Percentiles rank a stretch among this genome's conserved stretches.
Evolutionary conservation across 75 land plant species (phyloP).

Genomic region (Picea glauca): DNA sequence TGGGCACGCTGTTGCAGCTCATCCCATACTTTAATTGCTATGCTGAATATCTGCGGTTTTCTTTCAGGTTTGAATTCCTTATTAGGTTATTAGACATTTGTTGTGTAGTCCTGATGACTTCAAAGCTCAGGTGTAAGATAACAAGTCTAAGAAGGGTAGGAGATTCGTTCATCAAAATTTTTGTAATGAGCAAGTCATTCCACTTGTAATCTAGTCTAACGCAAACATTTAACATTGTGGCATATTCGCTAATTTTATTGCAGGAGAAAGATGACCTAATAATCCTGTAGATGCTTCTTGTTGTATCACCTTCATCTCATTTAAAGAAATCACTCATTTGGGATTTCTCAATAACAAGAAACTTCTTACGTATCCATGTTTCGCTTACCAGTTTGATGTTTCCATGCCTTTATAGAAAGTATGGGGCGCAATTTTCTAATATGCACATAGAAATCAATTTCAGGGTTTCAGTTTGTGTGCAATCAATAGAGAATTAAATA

Average conservation of each 20-base stretch:
- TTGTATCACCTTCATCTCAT: background rate
- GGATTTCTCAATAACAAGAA: no score
- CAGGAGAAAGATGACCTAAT: background rate
- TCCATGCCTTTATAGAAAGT: no score
- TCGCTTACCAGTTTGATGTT: no score
- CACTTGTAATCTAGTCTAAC: conserved; percentile 4
- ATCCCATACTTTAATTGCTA: background rate
- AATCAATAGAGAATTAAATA: no score
- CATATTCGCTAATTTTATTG: background rate
- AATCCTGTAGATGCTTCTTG: background rate
- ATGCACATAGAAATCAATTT: no score
- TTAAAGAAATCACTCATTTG: no score
- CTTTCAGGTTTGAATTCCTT: background rate
- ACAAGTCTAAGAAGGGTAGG: background rate
- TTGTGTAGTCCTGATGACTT: conserved; percentile 5
- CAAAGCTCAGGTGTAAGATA: conserved; percentile 11
- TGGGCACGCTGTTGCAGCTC: background rate
- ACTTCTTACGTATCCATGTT: no score
- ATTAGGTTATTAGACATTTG: background rate
- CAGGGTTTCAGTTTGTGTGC: no score
- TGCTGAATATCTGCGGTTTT: background rate
- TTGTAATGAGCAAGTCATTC: conserved; percentile 7
- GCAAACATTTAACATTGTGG: conserved; percentile 5
- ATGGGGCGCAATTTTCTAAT: no score
- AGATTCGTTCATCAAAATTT: conserved; percentile 6